Evolutionary conservation across 805 yeast species (phyloP).

Genomic region (Cyberlindnera xishuangbannaensis): DNA sequence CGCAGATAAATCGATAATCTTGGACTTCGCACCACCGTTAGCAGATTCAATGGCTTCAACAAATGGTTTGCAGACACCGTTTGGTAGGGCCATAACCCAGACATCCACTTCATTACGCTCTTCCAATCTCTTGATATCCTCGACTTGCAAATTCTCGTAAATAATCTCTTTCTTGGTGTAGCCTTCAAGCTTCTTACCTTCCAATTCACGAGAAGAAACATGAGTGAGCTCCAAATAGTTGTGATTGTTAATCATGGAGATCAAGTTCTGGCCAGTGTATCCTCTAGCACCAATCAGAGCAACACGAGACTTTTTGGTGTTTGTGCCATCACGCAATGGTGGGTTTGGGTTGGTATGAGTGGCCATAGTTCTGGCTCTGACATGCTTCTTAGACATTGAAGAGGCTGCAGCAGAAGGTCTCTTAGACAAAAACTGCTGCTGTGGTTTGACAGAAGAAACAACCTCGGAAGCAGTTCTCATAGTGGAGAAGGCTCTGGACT

Average conservation of each 20-base stretch:
- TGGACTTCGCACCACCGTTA: slow-evolving; percentile 55
- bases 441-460: slow-evolving; percentile 1
- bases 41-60: slow-evolving; percentile 75
- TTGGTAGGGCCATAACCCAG: slow-evolving; percentile 99
- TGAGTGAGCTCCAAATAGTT: slow-evolving; percentile 84
- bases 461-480: slow-evolving; percentile 25
- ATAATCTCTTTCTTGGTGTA: slow-evolving; percentile 75
- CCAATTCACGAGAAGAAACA: slow-evolving; percentile 92
- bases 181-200: slow-evolving; percentile 81
- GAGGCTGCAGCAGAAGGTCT: slow-evolving; percentile 22
- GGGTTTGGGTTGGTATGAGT: slow-evolving; percentile 58
- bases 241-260: slow-evolving; percentile 79
- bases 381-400: slow-evolving; percentile 20
- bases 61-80: slow-evolving; percentile 90
- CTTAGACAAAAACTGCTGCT: slow-evolving; percentile 14
- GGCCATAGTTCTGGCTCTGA: slow-evolving; percentile 28
- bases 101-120: slow-evolving; percentile 75
- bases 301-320: slow-evolving; percentile 59
- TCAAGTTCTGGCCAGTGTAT: slow-evolving; percentile 90
- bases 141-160: slow-evolving; percentile 82
- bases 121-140: slow-evolving; percentile 78
- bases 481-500: slow-evolving; percentile 50
- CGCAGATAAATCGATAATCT: slow-evolving; percentile 89
- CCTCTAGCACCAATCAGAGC: slow-evolving; percentile 99
- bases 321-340: slow-evolving; percentile 60